Evolutionary conservation across 2,329 filamentous ascomycete species (phyloP).

Genomic region (Aciculosporium take): DNA sequence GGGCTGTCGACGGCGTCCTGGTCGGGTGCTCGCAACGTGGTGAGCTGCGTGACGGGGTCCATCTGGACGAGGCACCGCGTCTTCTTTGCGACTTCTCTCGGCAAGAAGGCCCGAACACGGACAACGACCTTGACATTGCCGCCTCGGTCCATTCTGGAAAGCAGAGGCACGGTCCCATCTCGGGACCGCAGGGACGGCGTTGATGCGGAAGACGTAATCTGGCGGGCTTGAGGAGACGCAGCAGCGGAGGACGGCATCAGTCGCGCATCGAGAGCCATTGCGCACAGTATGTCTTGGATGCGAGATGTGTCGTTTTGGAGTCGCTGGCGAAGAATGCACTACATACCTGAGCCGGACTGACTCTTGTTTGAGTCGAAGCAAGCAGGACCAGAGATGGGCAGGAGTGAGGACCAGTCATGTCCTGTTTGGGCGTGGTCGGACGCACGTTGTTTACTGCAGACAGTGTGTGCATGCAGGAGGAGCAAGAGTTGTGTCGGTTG

Average conservation of each 20-base stretch:
- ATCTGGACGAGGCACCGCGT: constrained; percentile 82
- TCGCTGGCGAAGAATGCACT: constrained; percentile 26
- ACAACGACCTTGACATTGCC: constrained; percentile 77
- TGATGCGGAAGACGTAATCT: constrained; percentile 53
- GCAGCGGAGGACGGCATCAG: constrained; percentile 33
- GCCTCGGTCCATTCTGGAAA: constrained; percentile 43
- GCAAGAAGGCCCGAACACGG: constrained; percentile 64
- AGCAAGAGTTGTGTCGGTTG: no score
- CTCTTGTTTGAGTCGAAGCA: background rate
- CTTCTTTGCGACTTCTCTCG: constrained; percentile 64
- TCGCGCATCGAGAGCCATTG: constrained; percentile 28
- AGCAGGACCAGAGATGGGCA: background rate
- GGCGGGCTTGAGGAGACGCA: constrained; percentile 19
- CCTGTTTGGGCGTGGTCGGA: constrained; percentile 2
- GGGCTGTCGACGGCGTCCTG: constrained; percentile 28
- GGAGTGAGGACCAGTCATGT: no score
- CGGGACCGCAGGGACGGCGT: constrained; percentile 64
- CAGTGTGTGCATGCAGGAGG: no score
- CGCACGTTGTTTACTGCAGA: constrained; percentile 21
- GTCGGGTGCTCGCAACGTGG: constrained; percentile 58
- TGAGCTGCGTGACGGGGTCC: constrained; percentile 76
- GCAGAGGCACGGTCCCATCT: constrained; percentile 48
- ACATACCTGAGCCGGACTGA: constrained; percentile 16
- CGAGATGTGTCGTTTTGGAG: constrained; percentile 25
- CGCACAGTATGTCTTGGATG: constrained; percentile 25